phyloP scores from a whole-genome alignment of 352 stramenopile genomes.

The Hyaloperonospora brassicae region DNA sequence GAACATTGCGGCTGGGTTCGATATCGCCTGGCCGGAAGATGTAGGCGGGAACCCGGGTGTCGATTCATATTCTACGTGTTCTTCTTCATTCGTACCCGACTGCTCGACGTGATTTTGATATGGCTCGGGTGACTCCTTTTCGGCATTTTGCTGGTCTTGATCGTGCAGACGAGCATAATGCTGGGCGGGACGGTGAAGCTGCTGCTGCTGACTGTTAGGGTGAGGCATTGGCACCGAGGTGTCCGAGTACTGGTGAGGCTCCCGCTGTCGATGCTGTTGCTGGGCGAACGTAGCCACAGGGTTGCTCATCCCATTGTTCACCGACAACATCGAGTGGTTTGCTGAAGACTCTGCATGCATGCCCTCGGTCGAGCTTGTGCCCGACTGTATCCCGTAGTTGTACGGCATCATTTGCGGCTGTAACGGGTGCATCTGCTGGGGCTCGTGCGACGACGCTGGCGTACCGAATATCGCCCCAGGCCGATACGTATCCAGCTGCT shows the following conservation, averaged over 20 bases:
- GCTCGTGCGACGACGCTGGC: slow-evolving; percentile 26
- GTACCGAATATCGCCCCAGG: slow-evolving; percentile 20
- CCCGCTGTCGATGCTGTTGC: slow-evolving; percentile 25
- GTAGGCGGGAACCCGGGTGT: slow-evolving; percentile 5
- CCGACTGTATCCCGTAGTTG: slow-evolving; percentile 22
- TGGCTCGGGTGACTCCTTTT: slow-evolving; percentile 22
- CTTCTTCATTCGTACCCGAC: slow-evolving; percentile 2
- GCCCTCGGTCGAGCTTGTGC: slow-evolving; percentile 14
- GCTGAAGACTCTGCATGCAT: slow-evolving; percentile 14
- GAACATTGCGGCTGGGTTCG: slow-evolving; percentile 58
- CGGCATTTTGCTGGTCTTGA: slow-evolving; percentile 22
- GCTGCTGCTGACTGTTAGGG: slow-evolving; percentile 15
- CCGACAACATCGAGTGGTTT: slow-evolving; percentile 16
- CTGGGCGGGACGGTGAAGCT: slow-evolving; percentile 5
- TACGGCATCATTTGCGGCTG: slow-evolving; percentile 43
- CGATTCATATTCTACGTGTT: slow-evolving; percentile 13
- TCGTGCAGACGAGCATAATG: slow-evolving; percentile 17
- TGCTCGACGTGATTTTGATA: slow-evolving; percentile 19
- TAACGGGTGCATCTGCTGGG: slow-evolving; percentile 26
- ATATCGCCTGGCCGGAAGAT: slow-evolving; percentile 11
- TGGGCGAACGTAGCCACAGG: slow-evolving; percentile 36
- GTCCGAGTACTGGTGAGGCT: slow-evolving; percentile 23
- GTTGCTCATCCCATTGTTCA: slow-evolving; percentile 25
- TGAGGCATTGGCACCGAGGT: slow-evolving; percentile 11
- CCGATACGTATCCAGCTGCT: slow-evolving; percentile 35